phyloP scores from a whole-genome alignment of 2,329 filamentous ascomycete genomes.

The Talaromyces piceae region DNA sequence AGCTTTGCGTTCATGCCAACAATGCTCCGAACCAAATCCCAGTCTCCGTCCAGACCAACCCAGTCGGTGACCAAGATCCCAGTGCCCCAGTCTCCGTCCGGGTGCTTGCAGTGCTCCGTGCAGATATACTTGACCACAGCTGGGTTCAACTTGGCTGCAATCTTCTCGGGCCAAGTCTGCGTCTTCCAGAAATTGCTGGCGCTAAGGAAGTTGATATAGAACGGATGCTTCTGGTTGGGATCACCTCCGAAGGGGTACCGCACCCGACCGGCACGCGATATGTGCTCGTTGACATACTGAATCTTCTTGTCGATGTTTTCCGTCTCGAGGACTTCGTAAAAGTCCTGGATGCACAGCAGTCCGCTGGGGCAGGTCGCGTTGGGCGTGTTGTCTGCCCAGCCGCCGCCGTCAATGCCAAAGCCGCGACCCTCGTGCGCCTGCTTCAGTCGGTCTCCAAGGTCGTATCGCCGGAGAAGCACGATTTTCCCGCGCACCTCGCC shows the following conservation, averaged over 20 bases:
- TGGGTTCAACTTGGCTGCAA: conserved; percentile 82
- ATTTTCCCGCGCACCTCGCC: conserved; percentile 75
- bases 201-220: conserved; percentile 85
- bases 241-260: conserved; percentile 37
- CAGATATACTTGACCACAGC: conserved; percentile 56
- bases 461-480: conserved; percentile 76
- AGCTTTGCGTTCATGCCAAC: conserved; percentile 80
- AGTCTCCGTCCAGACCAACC: conserved; percentile 80
- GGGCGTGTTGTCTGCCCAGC: conserved; percentile 84
- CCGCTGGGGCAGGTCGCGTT: conserved; percentile 64
- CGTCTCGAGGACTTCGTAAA: conserved; percentile 75
- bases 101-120: conserved; percentile 41
- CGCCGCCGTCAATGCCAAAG: conserved; percentile 52
- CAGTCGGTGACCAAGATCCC: conserved; percentile 90
- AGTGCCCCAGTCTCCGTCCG: conserved; percentile 64
- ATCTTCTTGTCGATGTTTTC: conserved; percentile 77
- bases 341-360: conserved; percentile 81
- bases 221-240: conserved; percentile 48
- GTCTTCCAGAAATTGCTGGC: conserved; percentile 92
- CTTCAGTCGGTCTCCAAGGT: conserved; percentile 46
- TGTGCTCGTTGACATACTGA: conserved; percentile 61
- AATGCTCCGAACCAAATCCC: conserved; percentile 81
- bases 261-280: conserved; percentile 59
- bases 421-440: conserved; percentile 42
- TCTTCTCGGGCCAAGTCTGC: conserved; percentile 85